Percentiles rank a stretch among this genome's conserved stretches.
Evolutionary conservation across 306 rosid genomes (phyloP).

Genomic region (Citrullus mucosospermus): DNA sequence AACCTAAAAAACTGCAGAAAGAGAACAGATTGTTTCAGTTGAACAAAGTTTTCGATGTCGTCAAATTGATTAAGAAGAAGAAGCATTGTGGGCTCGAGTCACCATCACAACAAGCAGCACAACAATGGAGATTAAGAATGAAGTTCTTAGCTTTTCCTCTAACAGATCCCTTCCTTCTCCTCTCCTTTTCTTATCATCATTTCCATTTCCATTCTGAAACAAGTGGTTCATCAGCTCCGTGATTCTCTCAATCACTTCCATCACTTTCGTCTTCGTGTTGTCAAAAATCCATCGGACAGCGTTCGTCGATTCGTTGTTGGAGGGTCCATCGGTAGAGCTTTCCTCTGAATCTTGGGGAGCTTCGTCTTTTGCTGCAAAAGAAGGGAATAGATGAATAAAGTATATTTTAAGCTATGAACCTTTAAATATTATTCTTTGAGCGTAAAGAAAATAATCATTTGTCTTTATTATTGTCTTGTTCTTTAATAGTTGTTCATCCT

Average conservation of each 20-base stretch:
- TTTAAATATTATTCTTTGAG: too few species aligned
- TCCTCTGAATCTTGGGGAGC: slow-evolving; percentile 6
- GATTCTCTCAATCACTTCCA: slow-evolving; percentile 34
- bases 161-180: slow-evolving; percentile 18
- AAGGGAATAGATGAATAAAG: too few species aligned
- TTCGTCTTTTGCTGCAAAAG: slow-evolving; percentile 19
- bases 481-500: too few species aligned
- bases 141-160: slow-evolving; percentile 37
- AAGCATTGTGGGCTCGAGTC: slow-evolving; percentile 25
- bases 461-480: not conserved
- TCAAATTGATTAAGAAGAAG: slow-evolving; percentile 27
- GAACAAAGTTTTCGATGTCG: slow-evolving; percentile 15
- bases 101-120: slow-evolving; percentile 62
- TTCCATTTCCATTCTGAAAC: slow-evolving; percentile 14
- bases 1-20: not conserved
- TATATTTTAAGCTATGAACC: too few species aligned
- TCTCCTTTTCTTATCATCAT: not conserved
- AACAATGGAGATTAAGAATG: slow-evolving; percentile 57
- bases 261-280: slow-evolving; percentile 24
- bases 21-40: not conserved
- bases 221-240: slow-evolving; percentile 25
- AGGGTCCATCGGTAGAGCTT: slow-evolving; percentile 10
- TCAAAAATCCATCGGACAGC: slow-evolving; percentile 28
- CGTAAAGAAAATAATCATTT: not conserved
- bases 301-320: slow-evolving; percentile 12